Base-by-base conservation (phyloP, 441 rosid genomes). In the Hypseocharis bilobata region DNA sequence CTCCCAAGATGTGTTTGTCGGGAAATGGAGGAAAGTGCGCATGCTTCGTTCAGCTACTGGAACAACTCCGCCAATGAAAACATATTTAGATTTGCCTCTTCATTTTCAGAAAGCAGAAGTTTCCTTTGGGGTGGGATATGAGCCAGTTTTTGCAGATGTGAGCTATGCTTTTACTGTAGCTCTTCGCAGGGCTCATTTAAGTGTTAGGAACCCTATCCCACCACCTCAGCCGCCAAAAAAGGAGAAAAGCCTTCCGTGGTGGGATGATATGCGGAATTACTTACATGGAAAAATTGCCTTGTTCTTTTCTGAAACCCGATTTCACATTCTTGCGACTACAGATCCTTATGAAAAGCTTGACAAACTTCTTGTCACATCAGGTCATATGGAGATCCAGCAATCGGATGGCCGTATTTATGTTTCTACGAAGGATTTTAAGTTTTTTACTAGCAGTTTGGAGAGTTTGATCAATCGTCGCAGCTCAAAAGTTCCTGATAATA, bases 231-330 rank as follows among this genome's bases (percentile, higher is more conserved):
- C 85, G 22, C 76, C 84, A 29, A 95, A 92, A 81, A 95, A 88
- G 62, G 99, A 95, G 77, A 84, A 85, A 74, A 95, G 79, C 77
- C 86, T 95, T 67, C 97, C 99, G 0, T 95, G 99, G 99, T 95
- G 99, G 99, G 99, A 95, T 86, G 98, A 90, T 55, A 85, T 95
- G 93, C 86, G 98, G 77, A 85, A 92, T 73, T 95, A 87, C 77
- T 78, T 89, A 68, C 98, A 92, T 71, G 97, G 99, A 75, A 82
- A 78, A 67, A 80, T 82, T 64, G 68, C 85, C 51, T 75, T 95
- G 64, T 74, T 75, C 72, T 92, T 90, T 78, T 78, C 84, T 68
- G 92, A 92, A 77, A 78, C 88, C 56, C 76, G 77, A 55, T 87
- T 94, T 92, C 67, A 79, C 72, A 60, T 95, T 76, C 96, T 92